These are phyloP conservation scores for Glarea lozoyensis DNA, from an alignment of 495 filamentous ascomycete species.

Conservation along the genomic window DNA sequence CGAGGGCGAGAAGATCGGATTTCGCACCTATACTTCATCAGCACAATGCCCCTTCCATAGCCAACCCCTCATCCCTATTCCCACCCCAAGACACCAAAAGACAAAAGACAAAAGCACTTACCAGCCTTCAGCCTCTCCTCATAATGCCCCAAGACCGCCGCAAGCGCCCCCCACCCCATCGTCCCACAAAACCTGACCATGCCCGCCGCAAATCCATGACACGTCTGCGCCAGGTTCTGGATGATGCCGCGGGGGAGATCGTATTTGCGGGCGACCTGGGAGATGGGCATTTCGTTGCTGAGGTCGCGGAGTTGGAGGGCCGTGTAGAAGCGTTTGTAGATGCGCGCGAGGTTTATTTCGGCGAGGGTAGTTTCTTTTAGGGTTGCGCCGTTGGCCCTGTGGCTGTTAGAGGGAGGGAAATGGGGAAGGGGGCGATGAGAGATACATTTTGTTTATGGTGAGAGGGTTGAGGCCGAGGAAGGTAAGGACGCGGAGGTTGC, in stretches of 20 bases:
- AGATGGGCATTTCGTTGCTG: constrained; percentile 69
- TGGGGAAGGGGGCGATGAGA: neutral
- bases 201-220: constrained; percentile 69
- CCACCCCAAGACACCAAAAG: neutral
- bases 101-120: constrained; percentile 1
- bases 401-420: constrained; percentile 21
- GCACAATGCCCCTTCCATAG: neutral
- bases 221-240: constrained; percentile 65
- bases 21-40: constrained; percentile 42
- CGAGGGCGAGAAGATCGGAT: constrained; percentile 63
- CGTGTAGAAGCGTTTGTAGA: constrained; percentile 71
- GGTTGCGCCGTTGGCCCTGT: constrained; percentile 59
- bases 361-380: constrained; percentile 54
- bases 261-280: constrained; percentile 61
- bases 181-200: constrained; percentile 62
- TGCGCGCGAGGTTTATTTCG: constrained; percentile 50
- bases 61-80: neutral
- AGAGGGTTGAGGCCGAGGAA: constrained; percentile 63
- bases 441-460: constrained; percentile 64
- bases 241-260: constrained; percentile 59
- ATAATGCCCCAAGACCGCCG: constrained; percentile 71
- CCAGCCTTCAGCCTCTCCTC: constrained; percentile 59
- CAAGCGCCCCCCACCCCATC: constrained; percentile 42
- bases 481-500: constrained; percentile 56
- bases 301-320: constrained; percentile 75